phyloP scores from a whole-genome alignment of 495 filamentous ascomycete species.

The Venustampulla echinocandica region DNA sequence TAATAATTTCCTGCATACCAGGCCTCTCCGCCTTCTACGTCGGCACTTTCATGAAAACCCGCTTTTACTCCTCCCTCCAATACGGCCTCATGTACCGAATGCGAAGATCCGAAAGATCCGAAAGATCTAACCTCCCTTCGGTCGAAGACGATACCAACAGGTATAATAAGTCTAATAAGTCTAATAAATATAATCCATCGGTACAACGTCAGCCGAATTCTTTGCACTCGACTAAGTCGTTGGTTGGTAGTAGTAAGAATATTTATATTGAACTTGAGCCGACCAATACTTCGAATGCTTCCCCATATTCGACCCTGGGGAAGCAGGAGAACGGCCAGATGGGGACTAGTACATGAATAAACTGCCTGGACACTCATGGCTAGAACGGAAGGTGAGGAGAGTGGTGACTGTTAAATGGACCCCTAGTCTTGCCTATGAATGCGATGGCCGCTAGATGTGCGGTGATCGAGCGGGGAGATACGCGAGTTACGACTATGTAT shows the following conservation, averaged over 20 bases:
- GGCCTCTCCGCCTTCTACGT: conserved; percentile 1
- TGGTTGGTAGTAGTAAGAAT: conserved; percentile 2
- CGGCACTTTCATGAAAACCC: conserved; percentile 1
- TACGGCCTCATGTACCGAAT: background rate
- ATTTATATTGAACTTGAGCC: background rate
- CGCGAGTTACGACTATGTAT: background rate
- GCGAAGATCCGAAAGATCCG: conserved; percentile 1
- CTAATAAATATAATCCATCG: conserved; percentile 1
- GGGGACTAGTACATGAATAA: background rate
- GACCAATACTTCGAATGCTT: background rate
- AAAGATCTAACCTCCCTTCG: background rate
- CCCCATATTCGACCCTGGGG: background rate
- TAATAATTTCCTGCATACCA: conserved; percentile 1
- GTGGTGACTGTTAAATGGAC: background rate
- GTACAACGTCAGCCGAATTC: conserved; percentile 1
- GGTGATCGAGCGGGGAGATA: background rate
- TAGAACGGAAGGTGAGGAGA: background rate
- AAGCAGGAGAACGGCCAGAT: conserved; percentile 1
- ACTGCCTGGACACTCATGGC: background rate
- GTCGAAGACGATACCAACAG: conserved; percentile 1
- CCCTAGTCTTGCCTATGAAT: background rate
- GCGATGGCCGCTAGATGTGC: background rate
- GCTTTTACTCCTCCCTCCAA: conserved; percentile 1
- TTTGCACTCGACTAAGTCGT: conserved; percentile 2
- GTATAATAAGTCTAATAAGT: conserved; percentile 1